Conservation (phyloP, 2,329 filamentous ascomycete genomes). For the Diaporthe velutina region DNA sequence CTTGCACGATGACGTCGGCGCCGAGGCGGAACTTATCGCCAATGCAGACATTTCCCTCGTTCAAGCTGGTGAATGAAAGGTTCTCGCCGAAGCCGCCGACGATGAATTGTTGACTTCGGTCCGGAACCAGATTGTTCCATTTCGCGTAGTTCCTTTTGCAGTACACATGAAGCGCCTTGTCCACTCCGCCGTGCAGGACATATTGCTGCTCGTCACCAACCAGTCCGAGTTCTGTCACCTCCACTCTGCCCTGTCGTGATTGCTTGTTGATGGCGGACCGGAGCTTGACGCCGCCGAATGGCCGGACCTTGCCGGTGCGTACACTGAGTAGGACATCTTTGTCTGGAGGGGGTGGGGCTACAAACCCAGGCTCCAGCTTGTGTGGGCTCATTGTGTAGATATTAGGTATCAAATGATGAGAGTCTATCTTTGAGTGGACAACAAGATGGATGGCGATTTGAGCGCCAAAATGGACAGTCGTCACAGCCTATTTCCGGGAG, state of each 20-base stretch:
- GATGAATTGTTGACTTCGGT: neutral
- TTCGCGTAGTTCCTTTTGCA: neutral
- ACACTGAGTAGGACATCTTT: conserved; percentile 1
- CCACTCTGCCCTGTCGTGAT: neutral
- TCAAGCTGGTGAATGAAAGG: neutral
- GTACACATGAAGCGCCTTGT: conserved; percentile 10
- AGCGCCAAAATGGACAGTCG: neutral
- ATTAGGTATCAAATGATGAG: neutral
- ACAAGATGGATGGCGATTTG: neutral
- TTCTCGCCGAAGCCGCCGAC: conserved; percentile 18
- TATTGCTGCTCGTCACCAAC: conserved; percentile 11
- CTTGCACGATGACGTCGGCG: neutral
- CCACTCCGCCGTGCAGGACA: neutral
- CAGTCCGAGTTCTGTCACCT: neutral
- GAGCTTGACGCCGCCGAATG: neutral
- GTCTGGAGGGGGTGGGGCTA: neutral
- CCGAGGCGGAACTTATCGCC: conserved; percentile 5
- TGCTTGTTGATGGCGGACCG: conserved; percentile 6
- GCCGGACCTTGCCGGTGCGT: neutral
- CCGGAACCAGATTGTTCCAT: neutral
- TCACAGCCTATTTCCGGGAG: neutral
- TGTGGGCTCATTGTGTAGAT: neutral
- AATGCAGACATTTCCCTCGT: conserved; percentile 8
- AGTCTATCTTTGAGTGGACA: neutral
- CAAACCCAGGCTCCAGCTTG: neutral